Base-by-base conservation (phyloP, 1,284 basidiomycete species). In the Sporisorium sorghi region DNA sequence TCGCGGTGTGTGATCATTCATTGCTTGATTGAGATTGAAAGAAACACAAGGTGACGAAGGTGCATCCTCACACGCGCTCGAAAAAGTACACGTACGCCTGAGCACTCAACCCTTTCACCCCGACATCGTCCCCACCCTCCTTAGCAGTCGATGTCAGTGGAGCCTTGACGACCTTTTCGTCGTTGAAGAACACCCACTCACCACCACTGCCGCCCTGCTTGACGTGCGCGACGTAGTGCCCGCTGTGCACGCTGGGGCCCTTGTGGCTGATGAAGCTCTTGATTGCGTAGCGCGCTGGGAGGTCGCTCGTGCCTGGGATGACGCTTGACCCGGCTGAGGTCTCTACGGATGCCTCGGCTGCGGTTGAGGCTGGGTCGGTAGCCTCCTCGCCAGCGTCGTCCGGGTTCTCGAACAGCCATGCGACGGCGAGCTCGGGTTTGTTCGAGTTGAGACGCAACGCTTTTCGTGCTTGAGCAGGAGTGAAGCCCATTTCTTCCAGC, bases 231-330 rank as follows among this genome's bases (percentile, higher is more conserved):
- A 94, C 92, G 80, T 97, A 98, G 82, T 97, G 95, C 0, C 94
- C 95, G 0, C 93, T 94, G 84, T 76, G 73, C 2, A 76, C 69
- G 17, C 58, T 61, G 0, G 93, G 92, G 0, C 95, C 96, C 80
- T 97, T 98, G 87, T 99, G 96, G 59, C 94, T 97, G 80, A 99
- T 90, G 86, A 98, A 98, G 10, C 92, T 92, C 84, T 94, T 93
- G 32, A 97, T 88, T 40, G 87, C 87, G 86, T 94, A 98, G 17
- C 85, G 86, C 0, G 91, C 93, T 0, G 95, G 95, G 0, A 94
- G 86, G 2, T 68, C 49, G 15, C 53, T 54, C 9, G 76, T 77
- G 5, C 86, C 85, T 0, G 64, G 67, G n/a, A 78, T 57, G 8
- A 63, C 54, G 12, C 19, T 14, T n/a, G 65, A 48, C 14, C 19